A percentile compares a stretch with the other conserved stretches of the same genome.
Conservation (phyloP, 1,284 basidiomycete genomes). For the Cystobasidium sp. region DNA sequence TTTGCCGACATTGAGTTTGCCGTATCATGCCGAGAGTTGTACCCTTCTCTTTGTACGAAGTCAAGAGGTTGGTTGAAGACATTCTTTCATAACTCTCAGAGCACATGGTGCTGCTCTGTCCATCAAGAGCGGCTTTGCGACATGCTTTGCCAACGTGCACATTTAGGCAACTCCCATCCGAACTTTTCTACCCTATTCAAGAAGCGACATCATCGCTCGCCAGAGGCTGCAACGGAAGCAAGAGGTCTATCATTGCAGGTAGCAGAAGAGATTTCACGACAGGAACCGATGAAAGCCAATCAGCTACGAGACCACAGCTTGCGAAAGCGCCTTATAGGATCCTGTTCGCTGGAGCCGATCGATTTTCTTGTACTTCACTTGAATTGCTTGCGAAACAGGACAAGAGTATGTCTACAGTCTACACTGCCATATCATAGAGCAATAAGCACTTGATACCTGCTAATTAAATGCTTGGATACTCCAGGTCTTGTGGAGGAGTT, state of each 20-base stretch:
- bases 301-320: not conserved
- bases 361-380: constrained; percentile 70
- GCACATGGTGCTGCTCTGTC: no score
- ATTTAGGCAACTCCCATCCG: not conserved
- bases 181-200: constrained; percentile 9
- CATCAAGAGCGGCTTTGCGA: not conserved
- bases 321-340: constrained; percentile 60
- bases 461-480: no score
- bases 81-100: no score
- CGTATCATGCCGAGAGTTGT: no score
- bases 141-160: not conserved
- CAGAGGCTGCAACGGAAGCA: no score
- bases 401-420: constrained; percentile 1
- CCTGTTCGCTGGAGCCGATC: constrained; percentile 73
- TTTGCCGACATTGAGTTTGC: no score
- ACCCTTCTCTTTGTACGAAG: no score
- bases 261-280: not conserved
- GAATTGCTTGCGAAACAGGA: constrained; percentile 62
- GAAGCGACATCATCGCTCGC: not conserved
- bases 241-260: no score
- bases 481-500: constrained; percentile 47
- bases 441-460: no score
- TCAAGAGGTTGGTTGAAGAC: no score
- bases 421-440: not conserved
- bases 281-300: not conserved